These are phyloP conservation scores for Saccharomycopsis vini DNA, from an alignment of 805 yeast genomes.

Conservation along the genomic window DNA sequence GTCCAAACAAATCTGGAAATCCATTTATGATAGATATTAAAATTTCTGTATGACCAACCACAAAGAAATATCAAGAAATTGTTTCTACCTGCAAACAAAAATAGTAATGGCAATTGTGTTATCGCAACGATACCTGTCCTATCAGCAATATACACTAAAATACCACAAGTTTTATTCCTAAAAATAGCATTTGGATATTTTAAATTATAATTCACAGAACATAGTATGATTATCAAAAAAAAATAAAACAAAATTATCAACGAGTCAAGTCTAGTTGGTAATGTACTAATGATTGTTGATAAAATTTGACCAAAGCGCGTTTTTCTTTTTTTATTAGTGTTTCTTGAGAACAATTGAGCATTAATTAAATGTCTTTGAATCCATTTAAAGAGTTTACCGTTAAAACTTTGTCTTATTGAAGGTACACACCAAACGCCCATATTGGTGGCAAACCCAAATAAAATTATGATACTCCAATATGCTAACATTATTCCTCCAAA, in stretches of 20 bases:
- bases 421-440: constrained; percentile 31
- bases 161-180: constrained; percentile 24
- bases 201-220: constrained; percentile 25
- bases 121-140: constrained; percentile 39
- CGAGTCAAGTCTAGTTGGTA: constrained; percentile 30
- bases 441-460: constrained; percentile 24
- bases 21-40: constrained; percentile 33
- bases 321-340: constrained; percentile 5
- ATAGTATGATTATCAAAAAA: constrained; percentile 23
- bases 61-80: constrained; percentile 26
- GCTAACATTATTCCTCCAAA: constrained; percentile 25
- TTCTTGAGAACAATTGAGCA: constrained; percentile 24
- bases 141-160: constrained; percentile 32
- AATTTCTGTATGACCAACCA: constrained; percentile 29
- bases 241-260: constrained; percentile 25
- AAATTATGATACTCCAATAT: constrained; percentile 28
- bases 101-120: constrained; percentile 29
- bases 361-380: constrained; percentile 27
- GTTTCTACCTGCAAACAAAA: constrained; percentile 30
- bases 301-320: constrained; percentile 6
- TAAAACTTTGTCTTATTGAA: constrained; percentile 21
- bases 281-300: constrained; percentile 19
- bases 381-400: constrained; percentile 24
- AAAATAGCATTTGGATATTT: constrained; percentile 27
- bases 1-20: constrained; percentile 32